Evolutionary conservation across 306 rosid species (phyloP).

Genomic region (Rosa persica): DNA sequence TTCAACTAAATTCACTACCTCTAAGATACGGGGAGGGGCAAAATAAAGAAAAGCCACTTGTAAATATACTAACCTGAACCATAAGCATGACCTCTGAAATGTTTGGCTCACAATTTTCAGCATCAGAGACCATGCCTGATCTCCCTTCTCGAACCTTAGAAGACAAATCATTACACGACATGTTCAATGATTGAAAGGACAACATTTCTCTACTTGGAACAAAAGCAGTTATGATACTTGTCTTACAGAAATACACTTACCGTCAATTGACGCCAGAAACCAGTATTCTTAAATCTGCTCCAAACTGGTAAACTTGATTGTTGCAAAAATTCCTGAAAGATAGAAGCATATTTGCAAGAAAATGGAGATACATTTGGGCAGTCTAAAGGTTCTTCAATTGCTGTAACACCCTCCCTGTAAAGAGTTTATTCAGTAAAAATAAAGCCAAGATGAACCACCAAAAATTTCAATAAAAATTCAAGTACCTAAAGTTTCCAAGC

Average conservation of each 20-base stretch:
- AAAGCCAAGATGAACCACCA: conserved; percentile 14
- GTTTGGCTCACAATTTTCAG: conserved; percentile 43
- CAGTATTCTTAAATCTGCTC: conserved; percentile 87
- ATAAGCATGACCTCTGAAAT: conserved; percentile 88
- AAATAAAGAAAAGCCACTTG: neutral
- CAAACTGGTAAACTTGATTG: conserved; percentile 73
- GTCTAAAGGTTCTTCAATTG: conserved; percentile 85
- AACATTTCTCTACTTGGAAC: conserved; percentile 2
- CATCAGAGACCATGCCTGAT: conserved; percentile 45
- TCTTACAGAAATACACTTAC: conserved; percentile 39
- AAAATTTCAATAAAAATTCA: conserved; percentile 24
- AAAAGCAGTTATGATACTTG: conserved; percentile 16
- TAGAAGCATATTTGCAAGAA: conserved; percentile 74
- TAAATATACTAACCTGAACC: conserved; percentile 55
- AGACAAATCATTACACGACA: conserved; percentile 15
- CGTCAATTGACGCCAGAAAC: conserved; percentile 97
- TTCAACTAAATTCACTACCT: conserved; percentile 5
- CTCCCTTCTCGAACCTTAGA: conserved; percentile 89
- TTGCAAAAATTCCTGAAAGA: conserved; percentile 87
- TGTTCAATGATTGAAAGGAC: conserved; percentile 10
- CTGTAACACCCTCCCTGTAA: conserved; percentile 95
- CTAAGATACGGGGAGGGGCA: neutral
- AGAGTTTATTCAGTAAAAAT: conserved; percentile 31
- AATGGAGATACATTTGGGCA: conserved; percentile 84
- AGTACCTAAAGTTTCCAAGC: conserved; percentile 95